phyloP scores from a whole-genome alignment of 2,329 filamentous ascomycete species.

The Seiridium unicorne region DNA sequence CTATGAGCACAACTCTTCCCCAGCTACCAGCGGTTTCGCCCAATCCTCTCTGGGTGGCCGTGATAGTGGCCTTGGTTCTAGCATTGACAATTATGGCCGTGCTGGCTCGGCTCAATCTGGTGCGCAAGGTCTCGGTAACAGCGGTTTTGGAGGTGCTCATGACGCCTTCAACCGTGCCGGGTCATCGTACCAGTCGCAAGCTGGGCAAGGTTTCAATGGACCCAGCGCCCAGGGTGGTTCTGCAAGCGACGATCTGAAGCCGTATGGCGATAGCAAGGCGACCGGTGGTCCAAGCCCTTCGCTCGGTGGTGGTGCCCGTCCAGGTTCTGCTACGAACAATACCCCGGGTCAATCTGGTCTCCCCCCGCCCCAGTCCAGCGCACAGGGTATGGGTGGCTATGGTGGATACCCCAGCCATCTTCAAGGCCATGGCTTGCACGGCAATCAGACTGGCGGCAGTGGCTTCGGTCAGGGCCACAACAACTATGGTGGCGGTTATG shows the following conservation, averaged over 20 bases:
- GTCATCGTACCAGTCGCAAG: constrained; percentile 54
- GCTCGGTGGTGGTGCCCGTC: constrained; percentile 52
- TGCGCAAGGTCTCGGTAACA: constrained; percentile 48
- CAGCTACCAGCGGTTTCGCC: constrained; percentile 47
- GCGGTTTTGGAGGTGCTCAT: constrained; percentile 52
- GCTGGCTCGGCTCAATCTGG: constrained; percentile 47
- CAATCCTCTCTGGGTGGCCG: constrained; percentile 52
- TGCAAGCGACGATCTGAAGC: constrained; percentile 55
- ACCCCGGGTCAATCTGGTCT: constrained; percentile 51
- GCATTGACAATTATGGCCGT: constrained; percentile 54
- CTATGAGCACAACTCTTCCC: constrained; percentile 55
- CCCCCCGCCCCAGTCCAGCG: constrained; percentile 52
- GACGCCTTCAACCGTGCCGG: constrained; percentile 54
- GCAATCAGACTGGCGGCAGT: constrained; percentile 40
- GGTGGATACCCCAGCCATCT: constrained; percentile 55
- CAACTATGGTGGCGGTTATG: constrained; percentile 50
- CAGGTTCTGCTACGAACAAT: constrained; percentile 57
- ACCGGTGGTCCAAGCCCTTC: constrained; percentile 56
- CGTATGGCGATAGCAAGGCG: constrained; percentile 55
- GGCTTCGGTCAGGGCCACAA: constrained; percentile 56
- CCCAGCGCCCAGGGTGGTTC: constrained; percentile 45
- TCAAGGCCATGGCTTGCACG: constrained; percentile 52
- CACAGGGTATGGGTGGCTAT: constrained; percentile 54
- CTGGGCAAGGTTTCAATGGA: constrained; percentile 51
- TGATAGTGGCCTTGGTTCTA: constrained; percentile 47